These are phyloP conservation scores for Carpinus fangiana DNA, from an alignment of 306 rosid genomes.

Conservation along the genomic window DNA sequence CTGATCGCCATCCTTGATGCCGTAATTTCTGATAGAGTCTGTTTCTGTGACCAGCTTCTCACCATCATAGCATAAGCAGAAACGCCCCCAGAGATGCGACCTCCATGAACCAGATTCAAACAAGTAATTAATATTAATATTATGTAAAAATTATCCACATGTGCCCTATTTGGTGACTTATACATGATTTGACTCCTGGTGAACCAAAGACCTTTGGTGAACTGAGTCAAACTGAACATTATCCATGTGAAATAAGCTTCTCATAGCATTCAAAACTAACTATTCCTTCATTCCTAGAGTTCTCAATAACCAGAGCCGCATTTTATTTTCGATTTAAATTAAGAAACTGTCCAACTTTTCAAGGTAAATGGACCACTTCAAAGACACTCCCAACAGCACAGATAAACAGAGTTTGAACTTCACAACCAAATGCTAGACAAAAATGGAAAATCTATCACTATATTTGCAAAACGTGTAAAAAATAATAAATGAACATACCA, in stretches of 20 bases:
- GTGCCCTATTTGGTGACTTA: neutral
- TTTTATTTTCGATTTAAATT: neutral
- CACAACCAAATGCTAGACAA: neutral
- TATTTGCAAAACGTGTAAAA: neutral
- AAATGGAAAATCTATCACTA: neutral
- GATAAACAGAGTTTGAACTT: neutral
- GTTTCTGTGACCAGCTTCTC: constrained; percentile 58
- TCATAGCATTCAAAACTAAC: neutral
- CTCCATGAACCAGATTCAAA: constrained; percentile 41
- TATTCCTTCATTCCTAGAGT: neutral
- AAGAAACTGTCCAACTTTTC: neutral
- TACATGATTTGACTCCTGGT: neutral
- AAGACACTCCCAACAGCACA: neutral
- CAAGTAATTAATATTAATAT: neutral
- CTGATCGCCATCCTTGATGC: constrained; percentile 86
- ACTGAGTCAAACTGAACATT: constrained; percentile 13
- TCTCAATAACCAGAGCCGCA: neutral
- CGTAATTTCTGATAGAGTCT: constrained; percentile 50
- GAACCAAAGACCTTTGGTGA: neutral
- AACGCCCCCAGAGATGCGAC: constrained; percentile 86
- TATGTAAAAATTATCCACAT: neutral
- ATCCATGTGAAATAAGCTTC: neutral
- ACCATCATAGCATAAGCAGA: constrained; percentile 76
- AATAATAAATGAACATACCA: constrained; percentile 49
- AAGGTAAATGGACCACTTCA: neutral